Evolutionary conservation across 176 grass and related monocot genomes (phyloP), one percentile per base, ranked within the genome.

Genomic region (Aegilops umbellulata): DNA sequence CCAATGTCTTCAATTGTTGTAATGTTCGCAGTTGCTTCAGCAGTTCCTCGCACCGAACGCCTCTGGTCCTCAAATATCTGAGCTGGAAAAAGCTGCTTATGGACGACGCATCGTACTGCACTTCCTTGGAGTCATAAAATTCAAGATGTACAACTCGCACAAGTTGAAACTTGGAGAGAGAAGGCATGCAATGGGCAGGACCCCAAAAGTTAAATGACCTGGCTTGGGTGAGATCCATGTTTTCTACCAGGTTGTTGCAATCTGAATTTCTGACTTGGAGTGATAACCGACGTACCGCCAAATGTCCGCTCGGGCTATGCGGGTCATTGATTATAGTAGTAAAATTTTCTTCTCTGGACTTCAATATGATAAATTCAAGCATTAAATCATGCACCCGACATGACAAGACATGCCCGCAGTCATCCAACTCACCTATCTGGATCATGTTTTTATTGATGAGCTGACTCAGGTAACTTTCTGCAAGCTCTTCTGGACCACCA

Each of bases 141-240:
- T 87, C 85, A 65, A 87, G 9, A 36, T 27, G 1, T 6, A 87
- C 1, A 51, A 81, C 77, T 64, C 85, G 42, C 79, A 87, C 2
- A 13, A 60, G 34, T 14, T 3, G 70, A 22, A 82, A 87, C 24
- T 44, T 69, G 0, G 2, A 42, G 8, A 60, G 12, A 58, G 1
- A 10, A 8, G 19, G 19, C 25, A 87, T 36, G 31, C 23, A 4
- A 23, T 46, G 1, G 17, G 34, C 7, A 69, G 62, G 47, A 6
- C 86, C 71, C 34, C 24, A 58, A 0, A 68, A 60, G 60, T 39
- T 69, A 12, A 87, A 55, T 46, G 79, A 87, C 25, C 79, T 17
- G 30, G 25, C 86, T 38, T 87, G 32, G 2, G 23, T 41, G 0
- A 87, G 78, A 32, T 4, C 2, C 34, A 87, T 87, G 20, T 19